These are phyloP conservation scores for Terfezia claveryi DNA, from an alignment of 495 filamentous ascomycete genomes.

Conservation along the genomic window DNA sequence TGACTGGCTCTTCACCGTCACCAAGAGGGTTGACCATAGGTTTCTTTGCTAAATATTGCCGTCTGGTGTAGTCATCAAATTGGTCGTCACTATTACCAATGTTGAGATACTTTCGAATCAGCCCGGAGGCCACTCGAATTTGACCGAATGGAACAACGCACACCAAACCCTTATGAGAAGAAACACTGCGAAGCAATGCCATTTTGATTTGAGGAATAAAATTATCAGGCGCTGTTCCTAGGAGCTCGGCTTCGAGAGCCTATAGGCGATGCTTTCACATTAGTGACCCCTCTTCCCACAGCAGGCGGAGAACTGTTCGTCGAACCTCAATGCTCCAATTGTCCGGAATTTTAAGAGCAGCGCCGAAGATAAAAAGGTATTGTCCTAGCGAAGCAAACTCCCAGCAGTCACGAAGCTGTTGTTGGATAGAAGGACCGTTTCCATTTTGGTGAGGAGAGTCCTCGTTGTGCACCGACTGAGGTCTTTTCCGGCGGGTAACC, in stretches of 20 bases:
- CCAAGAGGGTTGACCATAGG: conserved; percentile 72
- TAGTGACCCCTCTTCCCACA: neutral
- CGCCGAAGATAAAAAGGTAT: conserved; percentile 75
- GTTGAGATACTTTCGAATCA: no score
- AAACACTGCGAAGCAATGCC: conserved; percentile 73
- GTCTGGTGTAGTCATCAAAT: conserved; percentile 84
- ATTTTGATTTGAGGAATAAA: conserved; percentile 66
- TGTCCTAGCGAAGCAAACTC: conserved; percentile 89
- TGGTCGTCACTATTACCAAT: conserved; percentile 41
- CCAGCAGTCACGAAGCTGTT: conserved; percentile 68
- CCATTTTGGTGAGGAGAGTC: conserved; percentile 19
- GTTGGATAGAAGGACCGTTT: conserved; percentile 26
- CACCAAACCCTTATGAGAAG: conserved; percentile 79
- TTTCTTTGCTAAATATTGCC: conserved; percentile 70
- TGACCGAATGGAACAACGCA: conserved; percentile 14
- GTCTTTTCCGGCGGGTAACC: neutral
- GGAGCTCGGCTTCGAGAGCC: conserved; percentile 76
- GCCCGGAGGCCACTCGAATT: no score
- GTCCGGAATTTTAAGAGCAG: conserved; percentile 22
- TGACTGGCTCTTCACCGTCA: conserved; percentile 34
- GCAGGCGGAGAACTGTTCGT: neutral
- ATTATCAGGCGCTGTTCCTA: conserved; percentile 47
- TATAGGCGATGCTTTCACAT: conserved; percentile 19
- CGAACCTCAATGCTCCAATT: conserved; percentile 2
- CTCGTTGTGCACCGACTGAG: neutral